Conservation (phyloP, 1,139 yeast genomes). For the Suhomyces chickasaworum region DNA sequence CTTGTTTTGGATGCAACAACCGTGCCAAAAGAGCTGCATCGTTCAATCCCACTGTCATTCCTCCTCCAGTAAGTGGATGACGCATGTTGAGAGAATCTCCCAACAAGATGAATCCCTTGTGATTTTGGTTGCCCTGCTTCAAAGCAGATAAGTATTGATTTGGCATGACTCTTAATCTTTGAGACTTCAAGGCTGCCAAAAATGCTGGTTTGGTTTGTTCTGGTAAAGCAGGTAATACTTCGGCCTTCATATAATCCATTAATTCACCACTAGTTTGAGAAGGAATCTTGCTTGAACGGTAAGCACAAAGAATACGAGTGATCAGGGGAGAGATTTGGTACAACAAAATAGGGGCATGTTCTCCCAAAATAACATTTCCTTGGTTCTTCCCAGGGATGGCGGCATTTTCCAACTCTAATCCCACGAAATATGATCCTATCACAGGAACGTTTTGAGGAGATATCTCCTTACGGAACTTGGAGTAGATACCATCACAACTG, state of each 20-base stretch:
- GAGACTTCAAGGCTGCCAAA: conserved; percentile 39
- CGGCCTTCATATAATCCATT: conserved; percentile 55
- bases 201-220: conserved; percentile 65
- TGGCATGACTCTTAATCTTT: conserved; percentile 84
- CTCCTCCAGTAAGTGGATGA: conserved; percentile 98
- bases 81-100: conserved; percentile 98
- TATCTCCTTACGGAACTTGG: conserved; percentile 82
- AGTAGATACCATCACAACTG: conserved; percentile 92
- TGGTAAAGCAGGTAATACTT: conserved; percentile 75
- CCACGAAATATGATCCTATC: conserved; percentile 84
- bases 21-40: conserved; percentile 75
- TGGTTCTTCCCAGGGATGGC: conserved; percentile 68
- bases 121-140: conserved; percentile 49
- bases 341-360: conserved; percentile 83
- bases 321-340: conserved; percentile 84
- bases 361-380: conserved; percentile 89
- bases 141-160: conserved; percentile 86
- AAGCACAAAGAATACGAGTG: conserved; percentile 89
- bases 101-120: conserved; percentile 77
- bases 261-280: conserved; percentile 60
- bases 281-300: conserved; percentile 74
- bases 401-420: conserved; percentile 73
- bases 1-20: conserved; percentile 56
- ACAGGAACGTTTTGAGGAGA: conserved; percentile 58
- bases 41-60: conserved; percentile 96